Evolutionary conservation across 2,329 filamentous ascomycete species (phyloP), one percentile per base, ranked within the genome.

Genomic region (Helminthosporium solani): DNA sequence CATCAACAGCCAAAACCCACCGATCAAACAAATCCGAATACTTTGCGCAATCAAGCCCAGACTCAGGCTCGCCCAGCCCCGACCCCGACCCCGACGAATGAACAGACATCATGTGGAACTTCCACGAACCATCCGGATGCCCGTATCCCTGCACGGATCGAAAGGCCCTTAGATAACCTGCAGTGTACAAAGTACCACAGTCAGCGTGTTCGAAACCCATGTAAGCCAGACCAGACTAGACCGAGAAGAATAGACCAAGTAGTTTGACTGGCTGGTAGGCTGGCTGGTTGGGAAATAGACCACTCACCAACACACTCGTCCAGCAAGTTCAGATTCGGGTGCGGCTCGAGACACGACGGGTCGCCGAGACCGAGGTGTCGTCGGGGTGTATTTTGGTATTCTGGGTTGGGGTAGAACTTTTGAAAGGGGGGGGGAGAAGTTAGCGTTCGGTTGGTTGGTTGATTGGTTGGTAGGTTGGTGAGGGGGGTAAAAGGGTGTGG

Each of bases 101-200:
- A 3, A 9, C 30, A 31, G 5, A 7, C 30, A 31, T 35, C 52
- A 54, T 54, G 2, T 45, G 40, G 35, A 54, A 52, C 12, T 49
- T 16, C 15, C 19, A 30, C 27, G 42, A 30, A n/a, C 41, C 46
- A 19, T 40, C n/a, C 15, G 46, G 40, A 23, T 52, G 43, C n/a
- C 1, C 31, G 15, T 33, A 49, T 3, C 28, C 14, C 11, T 47
- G 27, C 8, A 14, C 8, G n/a, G 36, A 38, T 33, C 35, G 33
- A 12, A 14, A 11, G 14, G 40, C 42, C 33, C 35, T 33, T 11
- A 16, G 27, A 3, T 9, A n/a, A 8, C 40, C 48, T 51, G 12
- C 15, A n/a, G 25, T 27, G 7, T 27, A 27, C n/a, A n/a, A n/a
- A n/a, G n/a, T n/a, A n/a, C n/a, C n/a, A n/a, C n/a, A n/a, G n/a